Evolutionary conservation across 2,329 filamentous ascomycete species (phyloP).

Genomic region (Fusarium albosuccineum): DNA sequence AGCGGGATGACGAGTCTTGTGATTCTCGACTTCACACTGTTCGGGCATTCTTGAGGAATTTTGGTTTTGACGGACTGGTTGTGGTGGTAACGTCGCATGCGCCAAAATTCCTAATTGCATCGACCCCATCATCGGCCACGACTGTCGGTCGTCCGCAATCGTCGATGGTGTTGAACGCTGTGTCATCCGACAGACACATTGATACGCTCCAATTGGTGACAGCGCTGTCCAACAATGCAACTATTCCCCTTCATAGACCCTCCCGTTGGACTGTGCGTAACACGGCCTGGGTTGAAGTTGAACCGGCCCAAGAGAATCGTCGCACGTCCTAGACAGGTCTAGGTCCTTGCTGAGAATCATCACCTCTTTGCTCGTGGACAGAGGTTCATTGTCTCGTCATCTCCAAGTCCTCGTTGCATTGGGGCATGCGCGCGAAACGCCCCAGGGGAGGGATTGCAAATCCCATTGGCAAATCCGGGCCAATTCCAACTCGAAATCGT

Average conservation of each 20-base stretch:
- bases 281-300: background rate
- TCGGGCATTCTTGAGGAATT: background rate
- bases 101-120: background rate
- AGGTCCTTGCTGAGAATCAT: no score
- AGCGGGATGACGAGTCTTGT: conserved; percentile 5
- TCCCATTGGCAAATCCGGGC: background rate
- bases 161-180: conserved; percentile 14
- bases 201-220: conserved; percentile 18
- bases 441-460: background rate
- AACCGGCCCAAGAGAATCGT: no score
- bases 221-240: background rate
- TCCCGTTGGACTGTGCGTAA: background rate
- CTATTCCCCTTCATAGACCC: conserved; percentile 9
- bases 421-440: background rate
- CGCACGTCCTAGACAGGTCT: no score
- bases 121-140: background rate
- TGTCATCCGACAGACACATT: conserved; percentile 12
- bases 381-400: no score
- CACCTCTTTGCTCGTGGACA: no score
- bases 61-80: background rate
- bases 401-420: no score
- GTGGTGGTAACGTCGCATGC: background rate
- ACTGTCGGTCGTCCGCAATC: conserved; percentile 6
- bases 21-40: background rate
- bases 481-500: background rate